Base-by-base conservation (phyloP, 176 grass and related monocot genomes). In the Bolboschoenus planiculmis region DNA sequence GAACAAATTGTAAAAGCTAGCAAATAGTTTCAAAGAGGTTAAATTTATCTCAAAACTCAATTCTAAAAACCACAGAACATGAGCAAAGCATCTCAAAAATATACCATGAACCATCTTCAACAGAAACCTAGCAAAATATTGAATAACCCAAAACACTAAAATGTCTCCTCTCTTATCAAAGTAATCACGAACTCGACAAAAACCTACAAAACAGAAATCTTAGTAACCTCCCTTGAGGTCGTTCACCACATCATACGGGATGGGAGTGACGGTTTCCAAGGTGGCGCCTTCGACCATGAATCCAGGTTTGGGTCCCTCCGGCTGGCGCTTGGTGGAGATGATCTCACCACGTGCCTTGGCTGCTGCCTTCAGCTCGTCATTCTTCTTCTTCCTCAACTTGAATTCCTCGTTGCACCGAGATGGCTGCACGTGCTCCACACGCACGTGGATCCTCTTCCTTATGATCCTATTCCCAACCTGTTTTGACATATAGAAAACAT, bases 181-280 rank as follows among this genome's bases (percentile, higher is more conserved):
- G 34, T 83, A 47, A 76, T 35, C 85, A 57, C 84, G 20, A 23
- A 76, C 48, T 50, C 59, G 43, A 50, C 1, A 68, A 50, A n/a
- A 42, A 71, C 56, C 73, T 18, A 83, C 42, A 46, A 68, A 13
- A 82, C 72, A 68, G 80, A 75, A 26, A 46, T 83, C 55, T 88
- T 90, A 98, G 79, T 98, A 98, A 58, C 95, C 95, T 34, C 95
- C 95, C 88, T 95, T 98, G 87, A 98, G 95, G 83, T 95, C 95
- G 30, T 95, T 98, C 78, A 98, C 92, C 44, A 98, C 95, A 65
- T 98, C 95, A 5, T 98, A 98, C 0, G 95, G 95, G 73, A 98
- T 98, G 18, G 94, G 91, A 40, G 94, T 97, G 42, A 97, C 94
- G 0, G 94, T 93, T 89, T 93, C 94, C 2, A 97, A 59, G 1